A percentile compares a stretch with the other conserved stretches of the same genome.
Evolutionary conservation across 208 protist species (phyloP).

Genomic region (Trypanosoma avium): DNA sequence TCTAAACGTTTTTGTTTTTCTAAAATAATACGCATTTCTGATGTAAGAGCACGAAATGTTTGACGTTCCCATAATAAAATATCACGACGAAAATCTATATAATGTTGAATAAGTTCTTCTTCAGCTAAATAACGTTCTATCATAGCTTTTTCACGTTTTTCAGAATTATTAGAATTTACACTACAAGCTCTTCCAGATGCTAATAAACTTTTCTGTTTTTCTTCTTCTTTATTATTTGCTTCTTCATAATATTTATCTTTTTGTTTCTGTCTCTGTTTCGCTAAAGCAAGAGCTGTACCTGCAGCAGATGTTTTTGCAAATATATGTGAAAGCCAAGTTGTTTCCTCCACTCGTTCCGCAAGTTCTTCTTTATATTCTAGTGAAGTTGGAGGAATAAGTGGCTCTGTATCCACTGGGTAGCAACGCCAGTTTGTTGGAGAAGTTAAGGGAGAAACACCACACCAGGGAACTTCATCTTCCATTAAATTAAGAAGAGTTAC

Average conservation of each 20-base stretch:
- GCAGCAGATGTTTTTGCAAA: slow-evolving; percentile 9
- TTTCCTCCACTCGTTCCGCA: slow-evolving; percentile 5
- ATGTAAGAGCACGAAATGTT: slow-evolving; percentile 32
- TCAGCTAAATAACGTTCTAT: not conserved
- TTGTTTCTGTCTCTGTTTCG: not conserved
- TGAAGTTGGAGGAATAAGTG: slow-evolving; percentile 14
- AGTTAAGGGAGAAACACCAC: not conserved
- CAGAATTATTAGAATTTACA: not conserved
- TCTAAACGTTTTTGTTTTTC: slow-evolving; percentile 32
- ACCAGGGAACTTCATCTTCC: slow-evolving; percentile 16
- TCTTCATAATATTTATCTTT: too few species aligned
- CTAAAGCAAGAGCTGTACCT: not conserved
- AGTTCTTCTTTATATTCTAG: slow-evolving; percentile 5
- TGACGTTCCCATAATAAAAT: slow-evolving; percentile 41
- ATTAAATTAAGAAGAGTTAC: slow-evolving; percentile 19
- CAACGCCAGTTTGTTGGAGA: not conserved
- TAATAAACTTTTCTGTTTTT: not conserved
- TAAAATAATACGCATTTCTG: slow-evolving; percentile 33
- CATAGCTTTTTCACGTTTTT: not conserved
- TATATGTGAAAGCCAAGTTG: slow-evolving; percentile 16
- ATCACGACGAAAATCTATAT: slow-evolving; percentile 34
- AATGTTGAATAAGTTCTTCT: slow-evolving; percentile 28
- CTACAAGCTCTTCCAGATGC: not conserved
- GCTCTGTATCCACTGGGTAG: slow-evolving; percentile 40
- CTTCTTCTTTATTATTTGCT: not conserved